A percentile compares a stretch with the other conserved stretches of the same genome.
Conservation (phyloP, 2,329 filamentous ascomycete species). For the Botrytis aclada region DNA sequence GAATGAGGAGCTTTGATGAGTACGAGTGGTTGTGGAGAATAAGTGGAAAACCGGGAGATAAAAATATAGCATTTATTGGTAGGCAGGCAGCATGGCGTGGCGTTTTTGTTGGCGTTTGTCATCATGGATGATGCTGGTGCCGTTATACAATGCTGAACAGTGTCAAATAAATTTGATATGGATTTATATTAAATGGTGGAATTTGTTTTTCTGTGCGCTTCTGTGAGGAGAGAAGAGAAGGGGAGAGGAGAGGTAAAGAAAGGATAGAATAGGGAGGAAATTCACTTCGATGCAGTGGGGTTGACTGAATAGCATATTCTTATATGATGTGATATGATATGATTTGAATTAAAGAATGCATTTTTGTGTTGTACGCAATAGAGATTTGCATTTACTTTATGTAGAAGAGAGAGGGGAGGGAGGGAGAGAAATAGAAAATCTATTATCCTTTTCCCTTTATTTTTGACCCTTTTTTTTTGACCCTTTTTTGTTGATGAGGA, state of each 20-base stretch:
- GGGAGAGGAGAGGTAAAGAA: background rate
- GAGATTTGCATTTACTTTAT: background rate
- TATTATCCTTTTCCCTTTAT: background rate
- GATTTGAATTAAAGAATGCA: too few species aligned
- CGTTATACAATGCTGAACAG: background rate
- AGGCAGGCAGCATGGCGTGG: slow-evolving; percentile 15
- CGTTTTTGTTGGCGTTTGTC: slow-evolving; percentile 15
- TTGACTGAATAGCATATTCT: background rate
- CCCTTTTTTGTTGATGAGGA: background rate
- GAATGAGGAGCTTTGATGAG: slow-evolving; percentile 51
- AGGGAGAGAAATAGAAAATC: background rate
- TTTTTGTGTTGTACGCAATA: background rate
- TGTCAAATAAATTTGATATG: background rate
- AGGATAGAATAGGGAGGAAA: background rate
- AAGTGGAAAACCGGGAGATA: background rate
- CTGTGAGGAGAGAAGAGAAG: background rate
- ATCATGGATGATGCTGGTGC: background rate
- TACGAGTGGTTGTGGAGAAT: background rate
- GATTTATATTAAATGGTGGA: background rate
- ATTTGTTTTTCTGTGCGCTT: background rate
- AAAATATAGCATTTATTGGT: slow-evolving; percentile 19
- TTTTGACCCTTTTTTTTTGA: too few species aligned
- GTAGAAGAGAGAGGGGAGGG: background rate
- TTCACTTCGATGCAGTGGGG: background rate
- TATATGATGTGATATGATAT: background rate